phyloP scores from a whole-genome alignment of 495 filamentous ascomycete species.

The Hypoxylon lenormandii region DNA sequence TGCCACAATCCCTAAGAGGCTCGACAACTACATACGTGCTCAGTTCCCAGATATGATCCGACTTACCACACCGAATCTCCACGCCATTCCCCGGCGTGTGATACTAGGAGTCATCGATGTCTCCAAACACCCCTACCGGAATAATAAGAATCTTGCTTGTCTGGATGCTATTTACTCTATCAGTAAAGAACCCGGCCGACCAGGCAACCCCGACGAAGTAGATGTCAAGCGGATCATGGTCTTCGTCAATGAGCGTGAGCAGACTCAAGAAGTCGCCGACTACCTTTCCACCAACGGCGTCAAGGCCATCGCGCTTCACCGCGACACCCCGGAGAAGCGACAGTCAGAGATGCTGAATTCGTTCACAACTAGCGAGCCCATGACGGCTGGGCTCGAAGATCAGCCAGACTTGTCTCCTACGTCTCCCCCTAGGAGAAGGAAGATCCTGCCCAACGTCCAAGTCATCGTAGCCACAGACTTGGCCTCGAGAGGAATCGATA shows the following conservation, averaged over 20 bases:
- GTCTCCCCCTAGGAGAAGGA: constrained; percentile 41
- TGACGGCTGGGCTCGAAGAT: constrained; percentile 48
- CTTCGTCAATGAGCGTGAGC: constrained; percentile 97
- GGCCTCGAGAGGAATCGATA: constrained; percentile 92
- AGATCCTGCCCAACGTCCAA: constrained; percentile 74
- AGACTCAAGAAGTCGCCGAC: constrained; percentile 79
- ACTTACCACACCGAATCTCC: constrained; percentile 91
- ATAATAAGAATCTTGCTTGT: constrained; percentile 90
- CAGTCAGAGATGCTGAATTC: constrained; percentile 78
- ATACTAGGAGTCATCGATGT: constrained; percentile 94
- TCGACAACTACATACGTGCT: constrained; percentile 83
- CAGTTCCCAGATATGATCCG: constrained; percentile 84
- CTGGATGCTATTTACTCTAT: constrained; percentile 95
- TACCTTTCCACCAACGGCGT: constrained; percentile 87
- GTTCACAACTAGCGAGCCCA: constrained; percentile 73
- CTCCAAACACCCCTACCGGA: constrained; percentile 85
- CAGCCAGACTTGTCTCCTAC: constrained; percentile 1
- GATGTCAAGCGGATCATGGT: constrained; percentile 89
- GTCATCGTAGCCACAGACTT: constrained; percentile 95
- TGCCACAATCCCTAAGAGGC: constrained; percentile 89
- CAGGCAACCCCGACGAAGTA: constrained; percentile 59
- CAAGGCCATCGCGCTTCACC: constrained; percentile 81
- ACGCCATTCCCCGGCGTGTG: constrained; percentile 93
- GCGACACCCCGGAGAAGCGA: constrained; percentile 79
- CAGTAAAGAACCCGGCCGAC: constrained; percentile 76